Percentiles rank a stretch among this genome's conserved stretches.
Evolutionary conservation across 2,329 filamentous ascomycete species (phyloP).

Genomic region (Colletotrichum coccodes): DNA sequence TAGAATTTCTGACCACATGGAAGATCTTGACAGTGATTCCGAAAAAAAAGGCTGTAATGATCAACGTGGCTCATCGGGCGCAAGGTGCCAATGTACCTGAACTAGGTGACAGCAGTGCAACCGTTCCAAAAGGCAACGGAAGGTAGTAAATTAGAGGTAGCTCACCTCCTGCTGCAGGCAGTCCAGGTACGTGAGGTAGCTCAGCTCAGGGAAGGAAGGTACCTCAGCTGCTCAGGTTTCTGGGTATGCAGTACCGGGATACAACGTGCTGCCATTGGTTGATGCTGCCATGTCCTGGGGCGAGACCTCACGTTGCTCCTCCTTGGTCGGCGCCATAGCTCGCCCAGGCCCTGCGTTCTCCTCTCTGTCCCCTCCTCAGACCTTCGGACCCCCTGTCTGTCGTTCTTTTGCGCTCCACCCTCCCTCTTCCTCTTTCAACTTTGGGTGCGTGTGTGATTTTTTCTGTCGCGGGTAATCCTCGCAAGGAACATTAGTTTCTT

Average conservation of each 20-base stretch:
- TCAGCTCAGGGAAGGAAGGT: neutral
- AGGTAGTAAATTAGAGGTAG: neutral
- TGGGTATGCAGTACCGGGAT: neutral
- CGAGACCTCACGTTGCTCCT: neutral
- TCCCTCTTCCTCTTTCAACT: neutral
- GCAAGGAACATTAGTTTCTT: conserved; percentile 3
- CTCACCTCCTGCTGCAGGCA: neutral
- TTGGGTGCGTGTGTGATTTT: neutral
- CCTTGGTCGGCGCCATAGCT: neutral
- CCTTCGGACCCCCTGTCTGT: neutral
- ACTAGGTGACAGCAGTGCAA: neutral
- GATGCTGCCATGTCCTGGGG: neutral
- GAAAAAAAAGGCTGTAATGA: neutral
- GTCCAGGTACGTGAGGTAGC: neutral
- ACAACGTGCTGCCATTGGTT: neutral
- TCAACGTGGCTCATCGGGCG: neutral
- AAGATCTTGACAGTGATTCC: neutral
- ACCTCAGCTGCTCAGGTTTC: neutral
- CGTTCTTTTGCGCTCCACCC: conserved; percentile 13
- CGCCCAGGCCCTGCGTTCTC: neutral
- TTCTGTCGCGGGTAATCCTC: neutral
- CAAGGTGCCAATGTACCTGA: neutral
- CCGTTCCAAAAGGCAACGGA: neutral
- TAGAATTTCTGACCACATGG: neutral
- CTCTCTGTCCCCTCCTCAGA: neutral